Percentiles rank a stretch among this genome's conserved stretches.
Conservation (phyloP, 2,329 filamentous ascomycete genomes). For the Colletotrichum cordylinicola region DNA sequence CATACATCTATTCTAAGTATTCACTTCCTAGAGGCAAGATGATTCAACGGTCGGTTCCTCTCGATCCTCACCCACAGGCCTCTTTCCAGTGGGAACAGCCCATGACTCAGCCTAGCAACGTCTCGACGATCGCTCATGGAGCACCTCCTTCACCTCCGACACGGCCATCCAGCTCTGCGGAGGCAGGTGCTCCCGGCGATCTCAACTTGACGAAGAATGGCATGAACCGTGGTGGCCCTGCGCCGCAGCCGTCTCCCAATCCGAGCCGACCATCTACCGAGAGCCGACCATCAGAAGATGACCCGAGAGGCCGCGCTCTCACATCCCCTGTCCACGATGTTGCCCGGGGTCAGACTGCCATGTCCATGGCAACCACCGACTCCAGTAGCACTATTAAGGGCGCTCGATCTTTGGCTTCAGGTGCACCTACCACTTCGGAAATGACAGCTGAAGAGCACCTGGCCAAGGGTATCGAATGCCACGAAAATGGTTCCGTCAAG, state of each 20-base stretch:
- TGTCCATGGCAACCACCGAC: conserved; percentile 58
- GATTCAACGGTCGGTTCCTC: conserved; percentile 71
- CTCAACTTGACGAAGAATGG: conserved; percentile 47
- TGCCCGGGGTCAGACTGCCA: conserved; percentile 47
- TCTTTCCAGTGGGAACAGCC: conserved; percentile 71
- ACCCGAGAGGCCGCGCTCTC: conserved; percentile 49
- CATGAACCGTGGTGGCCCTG: conserved; percentile 45
- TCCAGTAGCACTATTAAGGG: conserved; percentile 60
- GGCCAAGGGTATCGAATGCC: conserved; percentile 85
- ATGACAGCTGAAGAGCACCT: conserved; percentile 89
- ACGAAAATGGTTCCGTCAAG: conserved; percentile 85
- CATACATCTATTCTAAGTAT: conserved; percentile 89
- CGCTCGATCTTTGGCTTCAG: conserved; percentile 46
- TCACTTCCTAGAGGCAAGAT: conserved; percentile 81
- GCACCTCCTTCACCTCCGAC: conserved; percentile 68
- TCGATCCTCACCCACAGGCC: conserved; percentile 56
- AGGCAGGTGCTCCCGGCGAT: conserved; percentile 43
- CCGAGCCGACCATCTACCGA: conserved; percentile 52
- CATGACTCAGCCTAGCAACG: conserved; percentile 42
- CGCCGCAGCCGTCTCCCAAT: conserved; percentile 49
- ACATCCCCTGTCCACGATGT: conserved; percentile 44
- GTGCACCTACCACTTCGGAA: conserved; percentile 66
- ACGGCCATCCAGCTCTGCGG: conserved; percentile 63
- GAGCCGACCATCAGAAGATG: conserved; percentile 53
- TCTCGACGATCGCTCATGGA: conserved; percentile 45